Base-by-base conservation (phyloP, 805 yeast species). In the Yueomyces sp. region DNA sequence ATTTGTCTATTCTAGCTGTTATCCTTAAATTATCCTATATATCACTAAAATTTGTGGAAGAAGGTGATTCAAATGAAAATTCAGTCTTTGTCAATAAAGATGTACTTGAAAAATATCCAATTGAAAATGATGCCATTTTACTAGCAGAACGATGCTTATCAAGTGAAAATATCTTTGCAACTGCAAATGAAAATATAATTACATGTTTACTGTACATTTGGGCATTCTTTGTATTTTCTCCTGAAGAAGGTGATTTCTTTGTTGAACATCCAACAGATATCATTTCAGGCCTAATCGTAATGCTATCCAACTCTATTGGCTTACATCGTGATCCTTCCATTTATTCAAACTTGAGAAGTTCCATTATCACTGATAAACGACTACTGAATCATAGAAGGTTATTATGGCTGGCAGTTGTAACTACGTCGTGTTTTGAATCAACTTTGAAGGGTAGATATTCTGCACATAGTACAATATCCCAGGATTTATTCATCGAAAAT, bases 201-300 rank as follows among this genome's bases (percentile, higher is more conserved):
- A 52, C 56, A 7, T 61, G 59, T 41, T 45, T 57, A 33, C 47
- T 58, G 39, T 61, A 57, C 40, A 51, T 59, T 31, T 61, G 66
- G 66, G 48, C 62, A 11, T 56, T 54, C 38, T 55, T 54, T 33
- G 62, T 54, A 9, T 53, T 58, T 42, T 55, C 66, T 1, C 64
- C 66, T 1, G 64, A 61, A 40, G 59, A 59, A 45, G 62, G 63
- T 28, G 65, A 62, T 46, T 54, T 56, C 28, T 57, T 59, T 42
- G 45, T 53, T 33, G 63, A 53, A 36, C 61, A 59, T 37, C 64
- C 66, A 26, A 59, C 66, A 2, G 65, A 58, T 47, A 52, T 58
- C 11, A 48, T 62, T 2, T 48, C 53, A n/a, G 58, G 63, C 29
- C 40, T 59, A 6, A 51, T 60, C 11, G 48, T 55, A 39, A 54